Evolutionary conservation across 768 basidiomycete genomes (phyloP).

Genomic region (Boletus tomentosulus): DNA sequence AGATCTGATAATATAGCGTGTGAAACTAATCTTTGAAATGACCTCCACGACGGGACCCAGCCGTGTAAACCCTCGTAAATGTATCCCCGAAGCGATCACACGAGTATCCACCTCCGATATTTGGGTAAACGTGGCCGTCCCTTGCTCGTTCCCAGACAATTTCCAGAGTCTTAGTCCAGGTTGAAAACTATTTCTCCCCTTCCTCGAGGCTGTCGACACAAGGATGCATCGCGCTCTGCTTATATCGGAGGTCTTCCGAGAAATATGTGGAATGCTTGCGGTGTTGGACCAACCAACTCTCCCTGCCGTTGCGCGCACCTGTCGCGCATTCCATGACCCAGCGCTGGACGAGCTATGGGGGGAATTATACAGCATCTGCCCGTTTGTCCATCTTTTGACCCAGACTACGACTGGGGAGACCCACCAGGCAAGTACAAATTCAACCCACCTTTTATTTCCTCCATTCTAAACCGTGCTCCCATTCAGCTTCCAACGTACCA

Average conservation of each 20-base stretch:
- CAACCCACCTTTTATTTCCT: not conserved
- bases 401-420: not conserved
- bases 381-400: slow-evolving; percentile 17
- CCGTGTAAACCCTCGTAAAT: not conserved
- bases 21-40: not conserved
- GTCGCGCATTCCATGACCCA: slow-evolving; percentile 17
- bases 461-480: not conserved
- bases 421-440: slow-evolving; percentile 8
- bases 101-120: not conserved
- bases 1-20: not conserved
- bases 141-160: slow-evolving; percentile 1
- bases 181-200: not conserved
- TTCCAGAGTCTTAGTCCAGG: not conserved
- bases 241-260: slow-evolving; percentile 18
- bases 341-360: slow-evolving; percentile 26
- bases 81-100: slow-evolving; percentile 2
- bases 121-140: slow-evolving; percentile 15
- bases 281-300: slow-evolving; percentile 12
- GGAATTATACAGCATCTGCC: slow-evolving; percentile 18
- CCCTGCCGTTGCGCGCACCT: slow-evolving; percentile 22
- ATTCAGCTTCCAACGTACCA: not conserved
- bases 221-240: slow-evolving; percentile 22
- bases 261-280: slow-evolving; percentile 11
- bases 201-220: not conserved
- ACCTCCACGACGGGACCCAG: not conserved